Evolutionary conservation across 768 basidiomycete genomes (phyloP).

Genomic region (Tricholoma terreum): DNA sequence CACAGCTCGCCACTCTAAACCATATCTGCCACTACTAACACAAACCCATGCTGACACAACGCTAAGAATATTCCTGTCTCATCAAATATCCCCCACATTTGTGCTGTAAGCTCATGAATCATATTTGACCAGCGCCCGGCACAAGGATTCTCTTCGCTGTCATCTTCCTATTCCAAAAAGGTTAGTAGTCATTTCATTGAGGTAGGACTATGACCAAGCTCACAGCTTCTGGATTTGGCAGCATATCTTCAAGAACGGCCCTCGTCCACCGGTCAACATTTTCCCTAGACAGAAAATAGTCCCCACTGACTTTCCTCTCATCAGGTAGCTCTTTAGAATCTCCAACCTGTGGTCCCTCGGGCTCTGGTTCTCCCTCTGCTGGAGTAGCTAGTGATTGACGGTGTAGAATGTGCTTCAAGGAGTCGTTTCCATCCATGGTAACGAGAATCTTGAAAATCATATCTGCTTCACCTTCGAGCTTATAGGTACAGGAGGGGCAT

Average conservation of each 20-base stretch:
- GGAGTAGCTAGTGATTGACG: background rate
- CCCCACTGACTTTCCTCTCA: conserved; percentile 2
- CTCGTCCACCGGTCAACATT: conserved; percentile 21
- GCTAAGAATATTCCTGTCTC: conserved; percentile 26
- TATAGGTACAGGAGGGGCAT: conserved; percentile 27
- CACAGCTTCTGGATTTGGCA: background rate
- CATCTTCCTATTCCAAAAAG: conserved; percentile 4
- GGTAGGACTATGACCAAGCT: background rate
- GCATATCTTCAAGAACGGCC: conserved; percentile 3
- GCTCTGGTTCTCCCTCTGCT: conserved; percentile 1
- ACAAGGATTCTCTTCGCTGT: conserved; percentile 17
- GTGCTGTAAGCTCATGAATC: conserved; percentile 10
- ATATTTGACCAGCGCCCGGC: conserved; percentile 19
- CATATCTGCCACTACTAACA: conserved; percentile 16
- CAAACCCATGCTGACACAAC: conserved; percentile 25
- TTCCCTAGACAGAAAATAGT: conserved; percentile 19
- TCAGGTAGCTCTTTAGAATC: conserved; percentile 11
- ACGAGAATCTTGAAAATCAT: conserved; percentile 18
- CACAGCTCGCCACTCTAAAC: conserved; percentile 24
- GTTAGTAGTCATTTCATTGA: background rate
- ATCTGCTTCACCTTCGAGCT: conserved; percentile 18
- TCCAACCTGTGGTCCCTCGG: conserved; percentile 1
- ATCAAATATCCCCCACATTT: conserved; percentile 26
- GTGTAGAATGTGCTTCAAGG: conserved; percentile 18
- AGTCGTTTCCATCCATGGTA: conserved; percentile 29